Evolutionary conservation across 495 filamentous ascomycete species (phyloP), one percentile per base, ranked within the genome.

Genomic region (Hypomontagnella monticulosa): DNA sequence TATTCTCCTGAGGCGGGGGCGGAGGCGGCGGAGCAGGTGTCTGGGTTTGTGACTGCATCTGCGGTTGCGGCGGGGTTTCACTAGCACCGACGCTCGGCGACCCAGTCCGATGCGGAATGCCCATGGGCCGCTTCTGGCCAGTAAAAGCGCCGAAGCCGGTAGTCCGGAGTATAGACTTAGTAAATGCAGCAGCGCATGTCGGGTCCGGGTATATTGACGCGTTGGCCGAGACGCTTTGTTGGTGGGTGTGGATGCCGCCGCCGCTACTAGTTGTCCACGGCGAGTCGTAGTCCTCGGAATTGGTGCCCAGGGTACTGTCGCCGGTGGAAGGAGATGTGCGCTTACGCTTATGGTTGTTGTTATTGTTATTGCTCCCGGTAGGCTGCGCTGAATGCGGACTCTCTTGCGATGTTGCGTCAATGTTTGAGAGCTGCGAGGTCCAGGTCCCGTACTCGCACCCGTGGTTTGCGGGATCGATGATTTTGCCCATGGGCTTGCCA

Each of bases 401-500:
- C 1, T 55, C 50, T 10, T 14, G 10, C n/a, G 15, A 23, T 7
- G 20, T 36, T 1, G 23, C 6, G 4, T 44, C 52, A 16, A 8
- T 6, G 0, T 32, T 0, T 1, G 0, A 19, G 36, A 19, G 3
- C 2, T 58, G 47, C 0, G 58, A 30, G 1, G 19, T 34, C 65
- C 65, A 63, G 15, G 53, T 63, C 14, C 53, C 59, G 34, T 53
- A 47, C n/a, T 56, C 52, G 27, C 51, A 41, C 0, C 20, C 32
- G 9, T 36, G n/a, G 12, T 15, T 12, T 0, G 43, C 47, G 9
- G 12, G 19, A 4, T 14, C 4, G 12, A 70, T 37, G 8, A 62
- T 32, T 34, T 50, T 64, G 30, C 71, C 73, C 1, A 66, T 48
- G 0, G 74, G 75, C 1, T 62, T 67, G 7, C 61, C 69, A 2